A percentile compares a stretch with the other conserved stretches of the same genome.
These are phyloP conservation scores for Stereum hirsutum DNA, from an alignment of 1,284 basidiomycete genomes.

Conservation along the genomic window DNA sequence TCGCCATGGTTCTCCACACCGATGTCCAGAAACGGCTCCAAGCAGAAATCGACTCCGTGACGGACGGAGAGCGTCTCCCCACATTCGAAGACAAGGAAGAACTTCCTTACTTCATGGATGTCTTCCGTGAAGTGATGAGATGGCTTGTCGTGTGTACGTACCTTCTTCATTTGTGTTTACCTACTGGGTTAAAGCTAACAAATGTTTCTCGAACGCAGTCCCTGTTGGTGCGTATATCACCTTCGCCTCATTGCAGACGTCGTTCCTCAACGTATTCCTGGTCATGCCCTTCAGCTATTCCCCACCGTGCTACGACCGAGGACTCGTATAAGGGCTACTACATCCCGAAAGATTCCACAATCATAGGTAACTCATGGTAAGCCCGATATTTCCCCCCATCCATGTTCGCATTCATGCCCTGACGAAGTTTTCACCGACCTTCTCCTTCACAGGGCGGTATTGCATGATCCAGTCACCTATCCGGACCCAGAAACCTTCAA, in stretches of 20 bases:
- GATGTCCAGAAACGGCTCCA: conserved; percentile 29
- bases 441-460: conserved; percentile 8
- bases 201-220: too few relatives aligned
- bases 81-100: conserved; percentile 26
- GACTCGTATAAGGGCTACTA: conserved; percentile 9
- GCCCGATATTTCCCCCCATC: background rate
- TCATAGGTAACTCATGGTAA: conserved; percentile 12
- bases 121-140: conserved; percentile 29
- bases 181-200: background rate
- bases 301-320: conserved; percentile 7
- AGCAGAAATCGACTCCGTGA: conserved; percentile 29
- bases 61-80: conserved; percentile 30
- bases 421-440: too few relatives aligned
- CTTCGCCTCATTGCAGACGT: too few relatives aligned
- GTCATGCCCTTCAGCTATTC: conserved; percentile 4
- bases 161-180: background rate
- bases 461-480: conserved; percentile 10
- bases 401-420: background rate
- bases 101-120: conserved; percentile 29
- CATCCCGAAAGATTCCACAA: conserved; percentile 10
- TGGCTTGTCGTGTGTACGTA: conserved; percentile 19
- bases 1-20: conserved; percentile 31
- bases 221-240: too few relatives aligned
- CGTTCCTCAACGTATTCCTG: background rate
- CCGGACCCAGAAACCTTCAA: conserved; percentile 6